phyloP scores from a whole-genome alignment of 495 filamentous ascomycete species.

The Filosporella fistucella region DNA sequence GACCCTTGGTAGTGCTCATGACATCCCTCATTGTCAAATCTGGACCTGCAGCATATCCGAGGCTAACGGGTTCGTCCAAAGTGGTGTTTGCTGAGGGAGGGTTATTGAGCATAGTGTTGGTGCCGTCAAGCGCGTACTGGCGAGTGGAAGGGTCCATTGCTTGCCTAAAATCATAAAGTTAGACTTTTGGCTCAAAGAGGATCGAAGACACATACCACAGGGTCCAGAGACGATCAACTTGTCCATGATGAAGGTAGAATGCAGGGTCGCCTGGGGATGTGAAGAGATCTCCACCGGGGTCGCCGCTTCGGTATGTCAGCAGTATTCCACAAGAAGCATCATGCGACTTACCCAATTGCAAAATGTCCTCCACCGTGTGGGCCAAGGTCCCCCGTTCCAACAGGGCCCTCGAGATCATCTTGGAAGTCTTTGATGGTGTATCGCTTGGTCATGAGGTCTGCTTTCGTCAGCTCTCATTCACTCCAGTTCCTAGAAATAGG shows the following conservation, averaged over 20 bases:
- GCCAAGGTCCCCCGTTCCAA: slow-evolving; percentile 8
- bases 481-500: slow-evolving; percentile 37
- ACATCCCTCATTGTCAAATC: slow-evolving; percentile 34
- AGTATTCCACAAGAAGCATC: neutral
- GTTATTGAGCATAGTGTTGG: slow-evolving; percentile 50
- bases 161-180: slow-evolving; percentile 43
- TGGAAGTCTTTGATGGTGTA: slow-evolving; percentile 11
- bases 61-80: slow-evolving; percentile 7
- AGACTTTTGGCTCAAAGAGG: neutral
- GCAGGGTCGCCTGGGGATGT: slow-evolving; percentile 58
- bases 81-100: slow-evolving; percentile 34
- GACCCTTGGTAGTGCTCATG: slow-evolving; percentile 47
- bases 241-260: slow-evolving; percentile 67
- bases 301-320: slow-evolving; percentile 10
- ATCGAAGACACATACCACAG: slow-evolving; percentile 50
- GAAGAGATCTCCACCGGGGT: slow-evolving; percentile 41
- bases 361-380: slow-evolving; percentile 18
- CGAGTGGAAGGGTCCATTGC: slow-evolving; percentile 46
- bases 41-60: slow-evolving; percentile 9
- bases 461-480: slow-evolving; percentile 39
- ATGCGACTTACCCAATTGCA: slow-evolving; percentile 38
- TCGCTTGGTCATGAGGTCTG: slow-evolving; percentile 1
- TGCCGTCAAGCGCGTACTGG: slow-evolving; percentile 43
- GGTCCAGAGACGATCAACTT: slow-evolving; percentile 66
- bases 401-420: slow-evolving; percentile 4